Conservation (phyloP, 2,329 filamentous ascomycete species). For the Colletotrichum sp. region DNA sequence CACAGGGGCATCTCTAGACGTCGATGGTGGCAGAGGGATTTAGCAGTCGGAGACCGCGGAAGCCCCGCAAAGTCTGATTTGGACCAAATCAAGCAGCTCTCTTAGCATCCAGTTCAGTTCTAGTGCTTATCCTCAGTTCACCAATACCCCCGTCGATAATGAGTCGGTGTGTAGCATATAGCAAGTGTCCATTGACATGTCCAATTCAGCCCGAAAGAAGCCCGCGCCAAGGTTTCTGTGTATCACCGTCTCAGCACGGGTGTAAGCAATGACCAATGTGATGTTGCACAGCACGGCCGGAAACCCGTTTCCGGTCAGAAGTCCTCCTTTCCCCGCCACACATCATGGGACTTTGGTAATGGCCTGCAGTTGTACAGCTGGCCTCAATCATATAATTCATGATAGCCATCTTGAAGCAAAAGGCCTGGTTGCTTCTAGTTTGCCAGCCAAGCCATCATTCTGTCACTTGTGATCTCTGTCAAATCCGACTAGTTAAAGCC, state of each 20-base stretch:
- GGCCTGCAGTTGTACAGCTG: not conserved
- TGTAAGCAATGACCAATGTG: not conserved
- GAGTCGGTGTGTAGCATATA: not conserved
- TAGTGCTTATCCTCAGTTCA: not conserved
- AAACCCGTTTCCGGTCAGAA: not conserved
- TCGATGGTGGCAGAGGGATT: not conserved
- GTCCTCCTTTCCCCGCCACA: not conserved
- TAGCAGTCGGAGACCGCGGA: not conserved
- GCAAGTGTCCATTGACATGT: not conserved
- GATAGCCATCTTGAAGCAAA: not conserved
- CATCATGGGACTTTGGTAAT: not conserved
- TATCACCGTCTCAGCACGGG: not conserved
- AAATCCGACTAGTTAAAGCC: not conserved
- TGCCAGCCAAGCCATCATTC: not conserved
- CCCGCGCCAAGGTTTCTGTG: not conserved
- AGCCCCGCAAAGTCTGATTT: not conserved
- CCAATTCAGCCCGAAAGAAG: not conserved
- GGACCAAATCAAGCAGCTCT: not conserved
- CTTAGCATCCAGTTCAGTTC: not conserved
- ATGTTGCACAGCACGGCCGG: not conserved
- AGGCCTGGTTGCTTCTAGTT: accelerated
- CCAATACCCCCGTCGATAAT: not conserved
- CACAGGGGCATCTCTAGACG: not conserved
- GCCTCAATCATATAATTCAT: not conserved
- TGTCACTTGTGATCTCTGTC: not conserved